A percentile compares a stretch with the other conserved stretches of the same genome.
Evolutionary conservation across 163 green algal genomes (phyloP).

Genomic region (Scenedesmus sp.): DNA sequence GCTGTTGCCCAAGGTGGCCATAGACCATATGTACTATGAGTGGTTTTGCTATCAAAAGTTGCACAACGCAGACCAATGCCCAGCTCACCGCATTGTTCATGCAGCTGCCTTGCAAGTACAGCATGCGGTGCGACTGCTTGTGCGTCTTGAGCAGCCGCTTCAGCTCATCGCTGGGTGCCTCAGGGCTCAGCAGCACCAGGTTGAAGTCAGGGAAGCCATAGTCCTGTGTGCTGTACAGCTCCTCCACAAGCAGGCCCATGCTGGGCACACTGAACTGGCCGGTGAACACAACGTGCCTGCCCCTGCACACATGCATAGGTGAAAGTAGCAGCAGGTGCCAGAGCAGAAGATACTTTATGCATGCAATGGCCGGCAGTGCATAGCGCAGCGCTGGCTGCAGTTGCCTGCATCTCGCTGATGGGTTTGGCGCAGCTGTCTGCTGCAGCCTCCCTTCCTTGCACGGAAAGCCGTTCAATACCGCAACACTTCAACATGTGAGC

Average conservation of each 20-base stretch:
- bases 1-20: too few relatives aligned
- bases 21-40: too few relatives aligned
- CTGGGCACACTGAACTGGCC: constrained; percentile 19
- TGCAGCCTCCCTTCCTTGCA: background rate
- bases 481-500: background rate
- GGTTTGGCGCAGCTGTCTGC: background rate
- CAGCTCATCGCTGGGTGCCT: constrained; percentile 1
- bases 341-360: background rate
- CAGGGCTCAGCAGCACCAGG: constrained; percentile 18
- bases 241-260: background rate
- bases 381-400: background rate
- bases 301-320: background rate
- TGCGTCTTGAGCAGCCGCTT: constrained; percentile 38
- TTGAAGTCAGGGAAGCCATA: constrained; percentile 38
- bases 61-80: too few relatives aligned
- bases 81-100: constrained; percentile 26
- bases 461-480: too few relatives aligned
- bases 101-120: constrained; percentile 46
- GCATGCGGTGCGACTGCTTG: constrained; percentile 33
- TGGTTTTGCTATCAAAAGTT: too few relatives aligned
- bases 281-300: constrained; percentile 38
- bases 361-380: background rate
- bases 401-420: background rate
- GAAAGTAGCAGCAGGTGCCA: background rate
- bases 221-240: constrained; percentile 30